Percentiles rank a stretch among this genome's conserved stretches.
Evolutionary conservation across 306 rosid genomes (phyloP).

Genomic region (Oxytropis ochrocephala): DNA sequence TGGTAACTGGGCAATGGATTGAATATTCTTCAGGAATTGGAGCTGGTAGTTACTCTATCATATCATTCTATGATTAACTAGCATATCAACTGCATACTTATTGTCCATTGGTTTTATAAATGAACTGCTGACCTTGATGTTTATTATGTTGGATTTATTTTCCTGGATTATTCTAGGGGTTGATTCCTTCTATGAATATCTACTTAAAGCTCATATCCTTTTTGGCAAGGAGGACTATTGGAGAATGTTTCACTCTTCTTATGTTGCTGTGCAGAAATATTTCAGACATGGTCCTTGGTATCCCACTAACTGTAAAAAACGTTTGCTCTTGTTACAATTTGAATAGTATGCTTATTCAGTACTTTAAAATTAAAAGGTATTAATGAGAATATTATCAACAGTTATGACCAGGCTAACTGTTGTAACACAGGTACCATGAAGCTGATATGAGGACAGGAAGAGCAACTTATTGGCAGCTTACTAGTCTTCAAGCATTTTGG

Average conservation of each 20-base stretch:
- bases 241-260: slow-evolving; percentile 49
- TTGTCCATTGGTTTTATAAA: slow-evolving; percentile 14
- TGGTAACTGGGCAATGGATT: slow-evolving; percentile 85
- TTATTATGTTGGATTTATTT: slow-evolving; percentile 33
- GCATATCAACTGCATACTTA: background rate
- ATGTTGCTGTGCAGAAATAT: slow-evolving; percentile 46
- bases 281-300: slow-evolving; percentile 98
- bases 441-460: slow-evolving; percentile 97
- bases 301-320: slow-evolving; percentile 15
- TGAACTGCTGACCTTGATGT: slow-evolving; percentile 19
- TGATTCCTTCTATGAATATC: slow-evolving; percentile 96
- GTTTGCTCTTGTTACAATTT: background rate
- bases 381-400: slow-evolving; percentile 11
- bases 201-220: slow-evolving; percentile 83
- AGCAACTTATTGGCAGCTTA: slow-evolving; percentile 98
- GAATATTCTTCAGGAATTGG: slow-evolving; percentile 94
- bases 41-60: slow-evolving; percentile 55
- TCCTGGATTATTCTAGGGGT: slow-evolving; percentile 61
- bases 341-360: background rate
- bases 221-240: slow-evolving; percentile 48
- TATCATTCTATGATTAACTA: slow-evolving; percentile 4
- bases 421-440: slow-evolving; percentile 77
- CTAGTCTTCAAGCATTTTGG: slow-evolving; percentile 99
- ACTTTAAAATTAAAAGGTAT: background rate
- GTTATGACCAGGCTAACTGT: slow-evolving; percentile 23